Evolutionary conservation across 2,329 filamentous ascomycete genomes (phyloP), one percentile per base, ranked within the genome.

Genomic region (Talaromyces sp.): DNA sequence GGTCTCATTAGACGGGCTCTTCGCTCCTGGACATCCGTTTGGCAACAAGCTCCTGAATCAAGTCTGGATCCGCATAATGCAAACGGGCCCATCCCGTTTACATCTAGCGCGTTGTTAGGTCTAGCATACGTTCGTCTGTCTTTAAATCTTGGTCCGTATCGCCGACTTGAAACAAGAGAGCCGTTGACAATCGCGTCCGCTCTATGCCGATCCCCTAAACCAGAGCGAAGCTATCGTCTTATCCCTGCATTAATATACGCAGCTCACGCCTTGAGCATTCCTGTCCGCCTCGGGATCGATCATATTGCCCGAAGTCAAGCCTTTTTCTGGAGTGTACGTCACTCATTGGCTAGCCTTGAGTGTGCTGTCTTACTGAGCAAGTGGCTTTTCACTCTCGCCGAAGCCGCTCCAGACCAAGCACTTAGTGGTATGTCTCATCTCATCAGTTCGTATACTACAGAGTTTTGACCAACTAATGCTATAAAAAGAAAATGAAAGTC

Each of bases 241-340:
- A 84, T 83, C 30, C 77, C 85, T 41, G 86, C 86, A 1, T 81
- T 89, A 0, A 80, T 87, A 24, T 86, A 89, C 62, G 84, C 85
- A 1, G 83, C 86, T 24, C 86, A 89, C 64, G 86, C 86, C 0
- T 73, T 90, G 32, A 86, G 85, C 3, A 85, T 88, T 64, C 70
- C 70, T 1, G 68, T 73, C 3, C 63, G 69, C 8, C 53, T 74
- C 19, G 70, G 70, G 0, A 70, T 74, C 35, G 68, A 72, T 22
- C 68, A 70, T 39, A 67, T 74, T 39, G 70, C 68, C 2, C 63
- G 65, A 19, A 73, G 66, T 30, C 70, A 73, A 50, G 66, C 69
- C 3, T 68, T 73, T 40, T 71, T 69, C 49, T 73, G 71, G 71
- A 72, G 70, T 49, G 68, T 72, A 3, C 65, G 67, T 8, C 70